Evolutionary conservation across 1,284 basidiomycete species (phyloP), one percentile per base, ranked within the genome.

Genomic region (Psilocybe mexicana): DNA sequence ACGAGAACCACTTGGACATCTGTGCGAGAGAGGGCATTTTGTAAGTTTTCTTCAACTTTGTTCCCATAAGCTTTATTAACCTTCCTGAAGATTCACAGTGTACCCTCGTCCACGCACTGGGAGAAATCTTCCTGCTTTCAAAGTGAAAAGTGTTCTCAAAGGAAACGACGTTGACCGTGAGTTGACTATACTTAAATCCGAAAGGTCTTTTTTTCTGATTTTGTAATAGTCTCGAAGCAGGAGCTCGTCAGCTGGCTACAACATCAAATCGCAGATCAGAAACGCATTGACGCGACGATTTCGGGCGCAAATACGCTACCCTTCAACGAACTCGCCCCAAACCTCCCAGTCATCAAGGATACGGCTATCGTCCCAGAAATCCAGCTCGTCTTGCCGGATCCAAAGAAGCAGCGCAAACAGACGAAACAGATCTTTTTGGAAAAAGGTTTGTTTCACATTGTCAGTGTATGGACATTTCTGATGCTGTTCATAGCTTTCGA

Each of bases 21-120:
- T 93, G 90, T 66, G 74, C 74, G n/a, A 75, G 85, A 24, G 90
- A 93, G 69, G 90, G 91, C 11, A 92, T 93, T 44, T 67, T 93
- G 90, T 92, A 65, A 59, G 87, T 76, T 28, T 6, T 26, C 46
- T 18, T 6, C 8, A 18, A 18, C 30, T 24, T 45, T 38, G 5
- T 14, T 7, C 40, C 28, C 14, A 64, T 40, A 65, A 33, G 55
- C 62, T 46, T n/a, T 40, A 53, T 59, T 36, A 24, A 23, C 53
- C 23, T 25, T 51, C 2, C 2, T 51, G 11, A 25, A 92, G 90
- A 48, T 92, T 92, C 66, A 83, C 84, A 8, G 82, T 92, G 0
- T 88, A 87, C 67, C 86, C 85, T 33, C 79, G 87, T 35, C 80
- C 86, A 47, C 82, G 82, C 44, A 72, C 74, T 3, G 75, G 76